Percentiles rank a stretch among this genome's conserved stretches.
Conservation (phyloP, 805 yeast genomes). For the Candida dendrica region DNA sequence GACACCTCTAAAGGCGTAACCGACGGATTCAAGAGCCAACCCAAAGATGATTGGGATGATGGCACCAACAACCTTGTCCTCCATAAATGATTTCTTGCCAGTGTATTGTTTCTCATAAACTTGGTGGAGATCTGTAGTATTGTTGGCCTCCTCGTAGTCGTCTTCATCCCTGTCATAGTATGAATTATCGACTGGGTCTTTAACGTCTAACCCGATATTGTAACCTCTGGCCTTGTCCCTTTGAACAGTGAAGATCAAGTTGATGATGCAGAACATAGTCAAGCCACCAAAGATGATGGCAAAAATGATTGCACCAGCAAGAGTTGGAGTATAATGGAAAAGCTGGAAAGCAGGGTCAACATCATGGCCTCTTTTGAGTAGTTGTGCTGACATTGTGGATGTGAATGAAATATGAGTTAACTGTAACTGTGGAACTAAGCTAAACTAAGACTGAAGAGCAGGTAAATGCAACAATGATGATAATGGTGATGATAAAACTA, state of each 20-base stretch:
- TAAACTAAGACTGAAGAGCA: too few species aligned
- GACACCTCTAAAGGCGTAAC: slow-evolving; percentile 19
- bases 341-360: not conserved
- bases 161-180: too few species aligned
- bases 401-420: too few species aligned
- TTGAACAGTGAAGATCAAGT: not conserved
- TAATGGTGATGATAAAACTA: too few species aligned
- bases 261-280: slow-evolving; percentile 1
- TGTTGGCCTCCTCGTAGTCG: too few species aligned
- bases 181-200: not conserved
- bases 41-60: slow-evolving; percentile 21
- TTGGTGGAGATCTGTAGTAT: too few species aligned
- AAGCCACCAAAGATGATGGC: not conserved
- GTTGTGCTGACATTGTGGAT: not conserved
- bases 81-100: not conserved
- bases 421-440: too few species aligned
- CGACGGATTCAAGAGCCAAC: slow-evolving; percentile 17
- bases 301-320: not conserved
- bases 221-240: not conserved
- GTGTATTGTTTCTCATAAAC: too few species aligned
- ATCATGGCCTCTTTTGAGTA: not conserved
- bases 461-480: too few species aligned
- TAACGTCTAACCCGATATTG: not conserved
- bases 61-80: not conserved
- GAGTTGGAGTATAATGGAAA: not conserved